These are phyloP conservation scores for Amyloporia xantha DNA, from an alignment of 768 basidiomycete species.

Conservation along the genomic window DNA sequence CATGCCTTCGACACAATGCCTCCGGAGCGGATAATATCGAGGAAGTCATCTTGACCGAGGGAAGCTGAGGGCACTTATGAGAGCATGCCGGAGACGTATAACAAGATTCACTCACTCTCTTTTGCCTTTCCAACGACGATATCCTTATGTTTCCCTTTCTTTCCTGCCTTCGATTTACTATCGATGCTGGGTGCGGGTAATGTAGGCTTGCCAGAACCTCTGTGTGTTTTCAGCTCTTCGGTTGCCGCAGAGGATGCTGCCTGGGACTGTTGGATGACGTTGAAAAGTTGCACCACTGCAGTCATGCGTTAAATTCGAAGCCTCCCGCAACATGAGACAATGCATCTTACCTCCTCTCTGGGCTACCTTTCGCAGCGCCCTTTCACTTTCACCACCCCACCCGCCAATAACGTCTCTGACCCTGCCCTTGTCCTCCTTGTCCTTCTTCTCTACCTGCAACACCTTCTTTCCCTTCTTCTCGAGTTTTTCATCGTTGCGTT, in stretches of 20 bases:
- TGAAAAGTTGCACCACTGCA: constrained; percentile 79
- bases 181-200: constrained; percentile 58
- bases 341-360: constrained; percentile 68
- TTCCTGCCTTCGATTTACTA: constrained; percentile 40
- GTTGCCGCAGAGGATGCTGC: constrained; percentile 42
- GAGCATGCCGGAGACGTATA: constrained; percentile 3
- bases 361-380: constrained; percentile 73
- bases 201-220: constrained; percentile 70
- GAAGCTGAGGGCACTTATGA: constrained; percentile 31
- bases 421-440: constrained; percentile 62
- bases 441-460: constrained; percentile 65
- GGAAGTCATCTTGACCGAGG: constrained; percentile 68
- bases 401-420: constrained; percentile 74
- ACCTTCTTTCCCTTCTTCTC: constrained; percentile 67
- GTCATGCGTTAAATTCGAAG: not conserved
- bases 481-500: constrained; percentile 69
- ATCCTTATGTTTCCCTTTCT: constrained; percentile 49
- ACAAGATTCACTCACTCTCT: constrained; percentile 40
- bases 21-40: constrained; percentile 78
- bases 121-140: constrained; percentile 45
- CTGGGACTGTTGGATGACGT: constrained; percentile 80
- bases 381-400: constrained; percentile 83
- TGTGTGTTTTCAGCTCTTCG: constrained; percentile 51
- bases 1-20: constrained; percentile 69
- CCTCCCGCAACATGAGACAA: not conserved